Evolutionary conservation across 495 filamentous ascomycete species (phyloP), one percentile per base, ranked within the genome.

Genomic region (Massariosphaeria phaeospora): DNA sequence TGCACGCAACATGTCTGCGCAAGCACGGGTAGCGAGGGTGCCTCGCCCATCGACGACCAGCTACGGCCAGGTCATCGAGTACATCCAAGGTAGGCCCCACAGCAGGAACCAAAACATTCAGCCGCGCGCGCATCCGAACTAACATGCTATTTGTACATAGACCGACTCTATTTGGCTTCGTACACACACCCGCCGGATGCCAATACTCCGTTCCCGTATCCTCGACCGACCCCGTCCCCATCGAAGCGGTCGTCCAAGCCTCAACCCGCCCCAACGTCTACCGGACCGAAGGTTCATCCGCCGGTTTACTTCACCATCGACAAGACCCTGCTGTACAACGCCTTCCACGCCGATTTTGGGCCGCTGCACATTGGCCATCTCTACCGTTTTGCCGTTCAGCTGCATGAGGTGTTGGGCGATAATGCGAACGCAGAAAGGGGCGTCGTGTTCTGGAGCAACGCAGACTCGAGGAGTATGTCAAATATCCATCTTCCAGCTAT

Each of bases 341-440:
- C 91, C 7, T 99, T 99, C 74, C 90, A 96, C 70, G 91, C 91
- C 53, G 93, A 99, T 70, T 99, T 99, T 69, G 93, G 93, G 55
- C 93, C 93, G 61, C 76, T 97, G 20, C 94, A 99, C 72, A 94
- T 97, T 47, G 93, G 94, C 3, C 93, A 99, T 64, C 74, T 97
- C 24, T 97, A 99, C 74, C 79, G 93, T 30, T 99, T 97, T 71
- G 90, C 94, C 1, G 82, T 96, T 26, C 79, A 89, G 36, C 87
- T 99, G 67, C 94, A 99, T 65, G 91, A 96, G 65, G 86, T 97
- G 38, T 75, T 99, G 11, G 93, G 88, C 1, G 88, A 91, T 30
- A 85, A 88, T 48, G 84, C 80, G 26, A 89, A 90, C 63, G 85
- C 86, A 71, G 84, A 87, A 20, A 78, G 88, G 41, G 81, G 86